Evolutionary conservation across 2,329 filamentous ascomycete species (phyloP), one percentile per base, ranked within the genome.

Genomic region (Sphaerulina musiva): DNA sequence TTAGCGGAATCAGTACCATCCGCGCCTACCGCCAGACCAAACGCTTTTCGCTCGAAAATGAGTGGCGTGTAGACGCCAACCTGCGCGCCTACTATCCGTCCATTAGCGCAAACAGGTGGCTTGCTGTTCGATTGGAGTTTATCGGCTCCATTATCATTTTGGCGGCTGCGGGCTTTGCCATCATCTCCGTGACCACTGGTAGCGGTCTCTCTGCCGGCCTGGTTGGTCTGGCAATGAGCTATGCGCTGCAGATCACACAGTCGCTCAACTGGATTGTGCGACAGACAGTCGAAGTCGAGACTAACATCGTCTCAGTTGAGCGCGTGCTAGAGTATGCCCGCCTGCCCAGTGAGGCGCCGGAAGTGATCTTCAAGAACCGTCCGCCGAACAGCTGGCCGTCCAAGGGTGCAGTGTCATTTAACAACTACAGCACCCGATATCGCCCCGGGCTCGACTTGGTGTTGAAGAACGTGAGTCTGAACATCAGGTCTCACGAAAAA

Each of bases 261-360:
- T 95, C 91, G 36, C 80, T 98, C 66, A 98, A 97, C 76, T 98
- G 93, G 93, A 96, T 98, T 67, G 93, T 98, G 48, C 84, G 95
- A 55, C 93, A 98, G 74, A 96, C 91, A 0, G 93, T 98, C 34
- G 95, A 98, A 72, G 93, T 98, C n/a, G 95, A 98, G 78, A 97
- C 92, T n/a, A 98, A 98, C 73, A 98, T 98, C 67, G 92, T 98
- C 44, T 95, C 92, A 8, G 93, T 98, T 38, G 93, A 98, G 78
- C 87, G 93, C 67, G 91, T 98, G 46, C 83, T 98, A 47, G 95
- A 98, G 72, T 98, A 98, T 73, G 89, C 92, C 54, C 80, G 82
- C 48, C 80, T 98, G 59, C 91, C 92, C 26, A 93, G 87, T 70
- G 93, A 98, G 75, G 92, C 93, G 48, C 89, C 91, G 6, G 93